Conservation (phyloP, 2,329 filamentous ascomycete genomes). For the Fusarium poae region DNA sequence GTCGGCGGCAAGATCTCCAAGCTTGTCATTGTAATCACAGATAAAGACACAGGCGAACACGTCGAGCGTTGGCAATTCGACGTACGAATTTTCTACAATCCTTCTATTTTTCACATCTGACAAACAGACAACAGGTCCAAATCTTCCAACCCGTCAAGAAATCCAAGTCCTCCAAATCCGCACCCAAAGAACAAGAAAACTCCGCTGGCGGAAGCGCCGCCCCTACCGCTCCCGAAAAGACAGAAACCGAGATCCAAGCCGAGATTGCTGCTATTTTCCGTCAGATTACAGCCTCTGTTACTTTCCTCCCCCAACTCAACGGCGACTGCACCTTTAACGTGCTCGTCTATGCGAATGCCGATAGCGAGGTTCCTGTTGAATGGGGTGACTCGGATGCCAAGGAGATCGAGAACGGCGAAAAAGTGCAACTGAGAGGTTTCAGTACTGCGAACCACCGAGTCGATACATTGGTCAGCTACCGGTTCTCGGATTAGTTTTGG, state of each 20-base stretch:
- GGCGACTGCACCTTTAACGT: constrained; percentile 99
- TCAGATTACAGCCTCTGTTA: constrained; percentile 97
- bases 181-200: constrained; percentile 78
- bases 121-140: constrained; percentile 29
- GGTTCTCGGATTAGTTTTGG: constrained; percentile 57
- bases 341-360: constrained; percentile 95
- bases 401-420: constrained; percentile 94
- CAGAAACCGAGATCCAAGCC: constrained; percentile 91
- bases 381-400: constrained; percentile 99
- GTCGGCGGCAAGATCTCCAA: constrained; percentile 96
- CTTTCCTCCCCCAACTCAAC: constrained; percentile 88
- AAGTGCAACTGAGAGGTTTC: constrained; percentile 94
- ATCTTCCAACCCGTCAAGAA: constrained; percentile 51
- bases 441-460: constrained; percentile 95
- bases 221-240: constrained; percentile 73
- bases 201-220: constrained; percentile 56
- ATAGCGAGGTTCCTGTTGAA: constrained; percentile 95
- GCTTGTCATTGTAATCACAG: constrained; percentile 94
- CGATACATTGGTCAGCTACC: constrained; percentile 95
- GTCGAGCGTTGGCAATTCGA: constrained; percentile 99
- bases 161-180: constrained; percentile 60
- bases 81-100: constrained; percentile 60
- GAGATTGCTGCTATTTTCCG: constrained; percentile 98
- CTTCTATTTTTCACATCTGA: not conserved
- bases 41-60: constrained; percentile 96